Evolutionary conservation across 2,329 filamentous ascomycete genomes (phyloP), one percentile per base, ranked within the genome.

Genomic region (Cercospora sp.): DNA sequence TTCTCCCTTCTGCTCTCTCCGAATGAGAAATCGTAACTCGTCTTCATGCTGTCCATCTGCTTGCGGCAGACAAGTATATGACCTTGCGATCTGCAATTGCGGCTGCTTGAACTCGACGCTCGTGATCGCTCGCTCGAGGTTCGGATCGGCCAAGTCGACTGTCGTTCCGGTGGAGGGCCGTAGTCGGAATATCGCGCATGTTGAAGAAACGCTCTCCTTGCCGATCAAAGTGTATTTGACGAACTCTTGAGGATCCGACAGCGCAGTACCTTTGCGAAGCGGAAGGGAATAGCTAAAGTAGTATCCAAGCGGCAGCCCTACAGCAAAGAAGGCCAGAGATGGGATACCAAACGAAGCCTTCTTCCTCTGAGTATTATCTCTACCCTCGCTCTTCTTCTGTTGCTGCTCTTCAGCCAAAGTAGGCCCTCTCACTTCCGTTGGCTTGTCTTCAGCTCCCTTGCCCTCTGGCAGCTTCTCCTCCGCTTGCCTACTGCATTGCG

Each of bases 31-130:
- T 8, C 90, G 84, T 64, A 97, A 68, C 51, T 82, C 79, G 23
- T 79, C 75, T 5, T 77, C 70, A 28, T 75, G 73, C 33, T 79
- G 76, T 5, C 70, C 74, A 16, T 68, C 66, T 3, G 71, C 58
- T 0, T 88, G 85, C 0, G 93, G 94, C 0, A 99, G 83, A 0
- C 94, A 93, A 3, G 95, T 98, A 80, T 99, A 99, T 67, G 93
- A 89, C 69, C 95, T 84, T 53, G 92, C 92, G 73, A 99, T 97
- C 80, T 97, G 94, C 66, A 98, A 82, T 78, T 97, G 90, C 2
- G 95, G 95, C 81, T 98, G 95, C 81, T 97, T 97, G 76, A 97
- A 89, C 82, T 97, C 91, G 36, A 98, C 90, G 70, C 90, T 93
- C 91, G 93, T 97, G 51, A 96, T 85, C 4, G 91, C 90, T 65